phyloP scores from a whole-genome alignment of 345 rosid genomes.

The Linum tenue region DNA sequence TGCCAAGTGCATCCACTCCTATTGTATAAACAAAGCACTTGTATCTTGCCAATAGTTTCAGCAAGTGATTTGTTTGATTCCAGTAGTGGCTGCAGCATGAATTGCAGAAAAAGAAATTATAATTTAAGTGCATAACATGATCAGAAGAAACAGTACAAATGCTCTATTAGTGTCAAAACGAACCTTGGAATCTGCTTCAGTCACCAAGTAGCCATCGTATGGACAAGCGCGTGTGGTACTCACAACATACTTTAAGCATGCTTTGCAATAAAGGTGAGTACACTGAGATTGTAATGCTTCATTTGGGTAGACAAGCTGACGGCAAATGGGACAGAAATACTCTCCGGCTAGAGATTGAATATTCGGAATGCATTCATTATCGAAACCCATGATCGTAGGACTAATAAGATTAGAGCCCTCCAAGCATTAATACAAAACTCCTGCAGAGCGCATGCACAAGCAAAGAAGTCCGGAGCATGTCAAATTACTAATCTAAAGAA shows the following conservation, averaged over 20 bases:
- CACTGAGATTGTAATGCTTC: conserved; percentile 83
- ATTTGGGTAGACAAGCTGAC: conserved; percentile 60
- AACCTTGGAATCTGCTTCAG: conserved; percentile 80
- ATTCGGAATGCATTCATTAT: conserved; percentile 59
- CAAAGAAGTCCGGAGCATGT: neutral
- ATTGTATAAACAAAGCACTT: conserved; percentile 55
- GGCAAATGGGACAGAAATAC: conserved; percentile 76
- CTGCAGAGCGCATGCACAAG: neutral
- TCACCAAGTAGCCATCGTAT: conserved; percentile 70
- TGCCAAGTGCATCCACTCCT: conserved; percentile 87
- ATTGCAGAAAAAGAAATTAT: neutral
- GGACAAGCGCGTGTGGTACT: conserved; percentile 69
- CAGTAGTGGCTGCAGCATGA: conserved; percentile 46
- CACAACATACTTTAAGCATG: conserved; percentile 51
- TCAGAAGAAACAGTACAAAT: neutral
- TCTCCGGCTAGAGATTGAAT: conserved; percentile 66
- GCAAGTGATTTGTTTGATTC: conserved; percentile 58
- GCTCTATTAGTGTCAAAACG: neutral
- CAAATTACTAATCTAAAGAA: no score
- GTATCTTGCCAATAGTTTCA: conserved; percentile 52
- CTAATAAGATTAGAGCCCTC: neutral
- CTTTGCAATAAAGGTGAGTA: conserved; percentile 72
- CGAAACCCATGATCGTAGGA: conserved; percentile 50
- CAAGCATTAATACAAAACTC: neutral
- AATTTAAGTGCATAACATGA: neutral